Evolutionary conservation across 768 basidiomycete species (phyloP), one percentile per base, ranked within the genome.

Genomic region (Tubosaeta sp.): DNA sequence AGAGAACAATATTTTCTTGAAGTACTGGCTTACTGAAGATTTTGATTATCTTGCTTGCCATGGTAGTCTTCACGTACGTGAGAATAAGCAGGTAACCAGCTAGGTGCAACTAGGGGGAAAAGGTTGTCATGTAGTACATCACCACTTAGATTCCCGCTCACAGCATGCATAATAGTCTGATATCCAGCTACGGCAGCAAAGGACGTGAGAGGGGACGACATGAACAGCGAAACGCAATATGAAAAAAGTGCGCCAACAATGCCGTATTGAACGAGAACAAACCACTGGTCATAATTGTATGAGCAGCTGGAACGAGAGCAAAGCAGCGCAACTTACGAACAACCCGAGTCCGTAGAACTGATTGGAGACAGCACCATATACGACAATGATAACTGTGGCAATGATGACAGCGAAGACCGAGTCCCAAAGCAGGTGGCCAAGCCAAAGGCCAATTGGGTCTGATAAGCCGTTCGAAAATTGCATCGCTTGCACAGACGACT

Each of bases 381-480:
- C 59, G 38, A 87, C 77, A 16, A 77, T 72, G 40, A 88, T 79
- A 45, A 87, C 69, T 2, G 84, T 84, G 1, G 87, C 76, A 19
- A 80, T 63, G n/a, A 84, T 66, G 14, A 84, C 56, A 4, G 79
- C 76, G 52, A 79, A 76, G 10, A 86, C 74, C 8, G 79, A 74
- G 59, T 91, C 89, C 65, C 86, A 88, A 61, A 86, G 69, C 14
- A 90, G 73, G 66, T 91, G 89, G 3, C 89, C 89, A 3, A 91
- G 70, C 86, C 87, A 89, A 39, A 90, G 70, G 3, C 84, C 86
- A 43, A 81, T 64, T 18, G 86, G 82, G 58, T 88, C 74, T 1
- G 82, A 75, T 24, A 90, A 66, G 1, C 88, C 88, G 63, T 90
- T 88, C 31, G 84, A 86, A 31, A 86, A 71, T 60, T 90, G 88